Conservation (phyloP, 306 rosid genomes). For the Glycine latifolia region DNA sequence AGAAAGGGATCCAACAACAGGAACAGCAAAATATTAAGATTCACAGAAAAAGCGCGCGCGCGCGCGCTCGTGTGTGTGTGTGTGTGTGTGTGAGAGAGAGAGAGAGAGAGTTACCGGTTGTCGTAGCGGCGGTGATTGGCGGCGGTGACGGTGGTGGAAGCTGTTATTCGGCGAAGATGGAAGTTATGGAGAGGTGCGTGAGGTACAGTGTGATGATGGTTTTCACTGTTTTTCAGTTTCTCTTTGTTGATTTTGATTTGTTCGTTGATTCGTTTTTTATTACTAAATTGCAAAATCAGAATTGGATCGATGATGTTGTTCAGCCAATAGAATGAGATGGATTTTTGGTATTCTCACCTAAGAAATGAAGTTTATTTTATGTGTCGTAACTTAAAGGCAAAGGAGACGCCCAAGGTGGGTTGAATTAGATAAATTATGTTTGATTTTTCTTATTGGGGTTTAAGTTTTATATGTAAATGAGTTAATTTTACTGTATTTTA, state of each 20-base stretch:
- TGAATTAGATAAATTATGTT: no score
- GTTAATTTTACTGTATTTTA: no score
- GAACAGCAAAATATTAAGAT: conserved; percentile 13
- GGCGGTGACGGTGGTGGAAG: conserved; percentile 12
- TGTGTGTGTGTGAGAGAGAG: no score
- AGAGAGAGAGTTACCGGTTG: conserved; percentile 35
- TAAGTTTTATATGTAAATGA: no score
- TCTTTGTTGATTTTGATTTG: neutral
- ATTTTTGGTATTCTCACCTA: neutral
- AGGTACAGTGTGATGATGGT: conserved; percentile 16
- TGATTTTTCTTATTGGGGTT: no score
- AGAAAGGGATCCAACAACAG: conserved; percentile 25
- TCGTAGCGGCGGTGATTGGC: neutral
- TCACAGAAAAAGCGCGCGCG: neutral
- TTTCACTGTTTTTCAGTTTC: conserved; percentile 36
- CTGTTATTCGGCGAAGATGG: neutral
- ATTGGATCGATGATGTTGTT: conserved; percentile 16
- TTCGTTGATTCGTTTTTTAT: neutral
- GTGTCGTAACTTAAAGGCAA: no score
- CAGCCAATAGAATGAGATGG: conserved; percentile 28
- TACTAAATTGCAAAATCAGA: neutral
- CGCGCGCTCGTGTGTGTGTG: neutral
- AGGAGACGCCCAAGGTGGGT: no score
- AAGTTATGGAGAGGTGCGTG: neutral
- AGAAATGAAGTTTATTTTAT: neutral